Evolutionary conservation across 2,329 filamentous ascomycete genomes (phyloP).

Genomic region (Ophioceras dolichostomum): DNA sequence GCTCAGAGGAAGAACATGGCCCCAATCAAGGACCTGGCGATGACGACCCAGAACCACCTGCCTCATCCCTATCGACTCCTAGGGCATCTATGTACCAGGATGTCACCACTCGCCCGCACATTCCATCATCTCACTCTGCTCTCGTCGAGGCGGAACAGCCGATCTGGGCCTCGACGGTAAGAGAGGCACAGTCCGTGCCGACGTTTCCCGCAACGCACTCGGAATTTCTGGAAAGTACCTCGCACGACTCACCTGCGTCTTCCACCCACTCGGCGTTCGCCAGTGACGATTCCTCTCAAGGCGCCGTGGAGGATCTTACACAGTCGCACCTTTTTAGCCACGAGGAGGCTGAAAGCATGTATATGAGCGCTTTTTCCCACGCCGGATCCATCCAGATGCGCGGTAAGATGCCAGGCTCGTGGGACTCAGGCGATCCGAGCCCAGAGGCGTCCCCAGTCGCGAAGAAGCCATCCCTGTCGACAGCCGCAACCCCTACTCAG

Average conservation of each 20-base stretch:
- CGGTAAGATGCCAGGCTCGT: constrained; percentile 36
- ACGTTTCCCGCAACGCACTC: constrained; percentile 16
- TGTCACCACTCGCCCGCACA: constrained; percentile 7
- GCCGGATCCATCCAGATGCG: constrained; percentile 18
- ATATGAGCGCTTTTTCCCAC: constrained; percentile 60
- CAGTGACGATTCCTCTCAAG: no score
- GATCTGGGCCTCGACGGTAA: constrained; percentile 18
- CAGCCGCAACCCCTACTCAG: no score
- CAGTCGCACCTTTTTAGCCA: constrained; percentile 64
- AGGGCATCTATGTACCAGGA: constrained; percentile 36
- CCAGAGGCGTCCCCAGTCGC: constrained; percentile 9
- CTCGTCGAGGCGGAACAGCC: constrained; percentile 14
- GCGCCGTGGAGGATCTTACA: constrained; percentile 38
- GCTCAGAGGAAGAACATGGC: constrained; percentile 20
- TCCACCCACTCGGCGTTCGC: no score
- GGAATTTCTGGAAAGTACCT: no score
- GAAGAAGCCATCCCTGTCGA: neutral
- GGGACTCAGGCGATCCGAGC: constrained; percentile 27
- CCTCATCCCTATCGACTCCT: constrained; percentile 34
- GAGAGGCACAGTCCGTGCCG: constrained; percentile 23
- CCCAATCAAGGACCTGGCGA: no score
- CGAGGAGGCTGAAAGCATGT: constrained; percentile 77
- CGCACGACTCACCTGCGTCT: no score
- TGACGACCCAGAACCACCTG: constrained; percentile 16
- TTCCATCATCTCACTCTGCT: constrained; percentile 17